These are phyloP conservation scores for Calonectria naviculata DNA, from an alignment of 2,329 filamentous ascomycete species.

Conservation along the genomic window DNA sequence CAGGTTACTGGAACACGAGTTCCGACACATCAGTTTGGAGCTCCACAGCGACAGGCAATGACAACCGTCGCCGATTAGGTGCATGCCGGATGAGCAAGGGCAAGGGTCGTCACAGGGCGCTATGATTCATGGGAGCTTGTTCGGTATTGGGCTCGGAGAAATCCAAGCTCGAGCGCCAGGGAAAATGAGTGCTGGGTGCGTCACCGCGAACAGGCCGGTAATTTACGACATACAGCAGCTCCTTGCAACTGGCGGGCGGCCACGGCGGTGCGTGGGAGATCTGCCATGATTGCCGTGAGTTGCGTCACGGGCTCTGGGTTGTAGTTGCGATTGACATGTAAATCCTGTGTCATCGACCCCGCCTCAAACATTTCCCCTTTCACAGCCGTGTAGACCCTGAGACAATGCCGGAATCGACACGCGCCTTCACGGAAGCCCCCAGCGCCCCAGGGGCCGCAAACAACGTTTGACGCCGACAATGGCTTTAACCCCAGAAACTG, in stretches of 20 bases:
- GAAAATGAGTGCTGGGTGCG: slow-evolving; percentile 9
- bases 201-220: slow-evolving; percentile 3
- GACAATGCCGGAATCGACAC: slow-evolving; percentile 1
- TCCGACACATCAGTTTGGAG: slow-evolving; percentile 6
- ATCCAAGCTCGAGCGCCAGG: slow-evolving; percentile 3
- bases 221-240: not conserved
- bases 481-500: slow-evolving; percentile 21
- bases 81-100: not conserved
- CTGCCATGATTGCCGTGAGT: not conserved
- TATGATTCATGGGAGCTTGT: not conserved
- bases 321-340: not conserved
- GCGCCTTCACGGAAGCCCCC: not conserved
- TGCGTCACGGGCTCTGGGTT: not conserved
- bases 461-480: slow-evolving; percentile 11
- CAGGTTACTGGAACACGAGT: not conserved
- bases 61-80: not conserved
- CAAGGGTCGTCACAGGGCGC: not conserved
- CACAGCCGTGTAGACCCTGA: not conserved
- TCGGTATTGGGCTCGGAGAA: slow-evolving; percentile 7
- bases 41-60: not conserved
- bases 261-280: not conserved
- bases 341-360: not conserved
- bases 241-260: not conserved
- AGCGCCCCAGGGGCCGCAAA: slow-evolving; percentile 3
- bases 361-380: not conserved